Evolutionary conservation across 495 filamentous ascomycete species (phyloP), one percentile per base, ranked within the genome.

Genomic region (Penicillium pulvis): DNA sequence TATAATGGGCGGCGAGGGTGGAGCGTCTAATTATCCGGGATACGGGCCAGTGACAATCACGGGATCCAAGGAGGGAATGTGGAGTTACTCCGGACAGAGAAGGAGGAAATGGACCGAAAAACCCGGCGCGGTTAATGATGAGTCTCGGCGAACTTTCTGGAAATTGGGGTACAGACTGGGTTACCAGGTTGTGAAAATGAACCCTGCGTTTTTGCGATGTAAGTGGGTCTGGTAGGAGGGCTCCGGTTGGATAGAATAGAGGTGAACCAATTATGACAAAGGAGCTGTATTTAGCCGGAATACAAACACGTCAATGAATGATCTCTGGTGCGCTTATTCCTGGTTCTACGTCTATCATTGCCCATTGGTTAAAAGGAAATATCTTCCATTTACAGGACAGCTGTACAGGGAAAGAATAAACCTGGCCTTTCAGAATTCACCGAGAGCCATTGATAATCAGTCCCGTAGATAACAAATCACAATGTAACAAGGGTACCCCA

Each of bases 241-340:
- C 5, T 41, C 4, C 6, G 4, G n/a, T 41, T 41, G 39, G 39
- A 41, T 47, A 10, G 44, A 26, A 12, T 36, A n/a, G 3, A 10
- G n/a, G n/a, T 45, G 20, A 20, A 26, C n/a, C 44, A 47, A 47
- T 49, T 4, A 16, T 23, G 43, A n/a, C 30, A 48, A 49, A 33
- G 30, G 20, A 17, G 45, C 23, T 17, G 56, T 12, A 66, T 66
- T 66, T 69, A 69, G 63, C 66, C 66, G 58, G 42, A 55, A 64
- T 57, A 14, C 7, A 5, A 43, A 51, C 11, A 35, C 30, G 48
- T 43, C 30, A 43, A 30, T 51, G 8, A 47, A 24, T 14, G 33
- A 36, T 23, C 20, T 23, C 20, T 7, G 28, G 16, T 6, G 23
- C 31, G n/a, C 14, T 48, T 19, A 28, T 39, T 23, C 35, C 10